Conservation (phyloP, 2,329 filamentous ascomycete species). For the Sporothrix globosa region DNA sequence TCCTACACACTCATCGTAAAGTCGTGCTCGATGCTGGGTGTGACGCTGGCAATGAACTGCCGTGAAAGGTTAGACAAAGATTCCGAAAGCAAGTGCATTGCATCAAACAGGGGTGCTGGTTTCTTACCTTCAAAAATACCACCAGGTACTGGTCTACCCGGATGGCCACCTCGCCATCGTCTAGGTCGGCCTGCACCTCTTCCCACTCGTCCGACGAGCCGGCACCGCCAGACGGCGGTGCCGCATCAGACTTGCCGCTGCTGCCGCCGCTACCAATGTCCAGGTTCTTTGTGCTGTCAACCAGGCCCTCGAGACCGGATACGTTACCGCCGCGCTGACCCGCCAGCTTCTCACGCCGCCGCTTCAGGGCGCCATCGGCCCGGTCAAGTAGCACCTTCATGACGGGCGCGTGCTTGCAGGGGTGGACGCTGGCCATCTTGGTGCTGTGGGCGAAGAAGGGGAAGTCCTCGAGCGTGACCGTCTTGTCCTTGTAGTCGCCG, state of each 20-base stretch:
- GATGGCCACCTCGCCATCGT: constrained; percentile 76
- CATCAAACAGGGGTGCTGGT: neutral
- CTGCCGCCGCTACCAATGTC: constrained; percentile 16
- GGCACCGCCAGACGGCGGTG: constrained; percentile 52
- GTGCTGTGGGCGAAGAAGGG: constrained; percentile 88
- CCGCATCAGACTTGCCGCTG: neutral
- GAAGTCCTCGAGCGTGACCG: constrained; percentile 96
- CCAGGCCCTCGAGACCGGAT: constrained; percentile 42
- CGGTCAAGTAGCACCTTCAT: constrained; percentile 98
- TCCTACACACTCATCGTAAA: constrained; percentile 34
- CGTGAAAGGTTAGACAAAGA: neutral
- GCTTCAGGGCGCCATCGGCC: constrained; percentile 88
- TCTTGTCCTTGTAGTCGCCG: constrained; percentile 65
- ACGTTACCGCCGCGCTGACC: constrained; percentile 55
- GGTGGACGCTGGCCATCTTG: constrained; percentile 96
- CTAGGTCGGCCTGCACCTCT: constrained; percentile 63
- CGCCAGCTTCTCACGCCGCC: constrained; percentile 78
- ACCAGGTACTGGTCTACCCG: constrained; percentile 87
- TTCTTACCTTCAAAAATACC: constrained; percentile 77
- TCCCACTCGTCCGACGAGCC: constrained; percentile 65
- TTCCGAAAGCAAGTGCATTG: neutral
- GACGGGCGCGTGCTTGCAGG: constrained; percentile 94
- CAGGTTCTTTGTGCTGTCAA: constrained; percentile 30
- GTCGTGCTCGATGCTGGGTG: constrained; percentile 32
- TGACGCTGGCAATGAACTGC: constrained; percentile 34